Conservation (phyloP, 73 alveolate species). For the Blepharisma japonicum region DNA sequence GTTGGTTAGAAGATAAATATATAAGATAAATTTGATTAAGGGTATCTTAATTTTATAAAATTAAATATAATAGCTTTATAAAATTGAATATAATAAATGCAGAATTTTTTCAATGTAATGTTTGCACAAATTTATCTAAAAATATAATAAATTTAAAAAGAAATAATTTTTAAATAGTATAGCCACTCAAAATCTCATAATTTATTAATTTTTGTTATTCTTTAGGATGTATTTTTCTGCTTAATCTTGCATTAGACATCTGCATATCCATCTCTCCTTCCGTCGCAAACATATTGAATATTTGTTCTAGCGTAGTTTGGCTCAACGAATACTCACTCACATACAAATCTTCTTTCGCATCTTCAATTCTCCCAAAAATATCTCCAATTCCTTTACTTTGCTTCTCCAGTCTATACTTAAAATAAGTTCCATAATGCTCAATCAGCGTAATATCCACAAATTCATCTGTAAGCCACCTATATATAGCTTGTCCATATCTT, state of each 20-base stretch:
- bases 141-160: too few relatives aligned
- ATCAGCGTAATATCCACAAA: constrained; percentile 43
- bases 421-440: constrained; percentile 51
- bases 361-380: constrained; percentile 45
- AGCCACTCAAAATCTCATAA: too few relatives aligned
- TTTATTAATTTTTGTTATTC: too few relatives aligned
- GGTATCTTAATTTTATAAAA: too few relatives aligned
- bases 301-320: constrained; percentile 51
- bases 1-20: too few relatives aligned
- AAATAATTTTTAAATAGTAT: too few relatives aligned
- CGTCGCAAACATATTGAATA: constrained; percentile 52
- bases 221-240: too few relatives aligned
- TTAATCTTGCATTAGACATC: neutral
- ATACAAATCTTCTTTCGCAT: constrained; percentile 36
- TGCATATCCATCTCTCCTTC: constrained; percentile 6
- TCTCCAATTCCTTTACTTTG: constrained; percentile 40
- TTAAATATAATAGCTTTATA: too few relatives aligned
- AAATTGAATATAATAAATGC: too few relatives aligned
- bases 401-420: constrained; percentile 41
- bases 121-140: too few relatives aligned
- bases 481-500: constrained; percentile 32
- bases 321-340: constrained; percentile 44
- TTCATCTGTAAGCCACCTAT: constrained; percentile 27
- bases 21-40: too few relatives aligned
- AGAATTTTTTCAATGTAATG: too few relatives aligned